Base-by-base conservation (phyloP, 805 yeast genomes). In the Cyberlindnera meyerae region DNA sequence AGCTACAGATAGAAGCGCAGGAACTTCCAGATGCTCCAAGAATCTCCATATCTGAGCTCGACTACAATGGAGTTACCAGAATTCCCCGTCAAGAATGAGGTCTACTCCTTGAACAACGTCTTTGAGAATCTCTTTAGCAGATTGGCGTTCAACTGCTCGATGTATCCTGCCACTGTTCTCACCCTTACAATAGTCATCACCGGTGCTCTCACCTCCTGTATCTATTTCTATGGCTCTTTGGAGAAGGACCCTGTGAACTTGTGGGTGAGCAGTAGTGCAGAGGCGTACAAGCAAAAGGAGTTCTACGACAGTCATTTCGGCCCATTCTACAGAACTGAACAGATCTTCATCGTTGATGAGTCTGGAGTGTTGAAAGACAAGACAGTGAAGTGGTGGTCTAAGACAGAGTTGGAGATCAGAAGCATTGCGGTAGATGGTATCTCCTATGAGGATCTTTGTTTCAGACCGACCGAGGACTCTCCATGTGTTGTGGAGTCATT, bases 291-390 rank as follows among this genome's bases (percentile, higher is more conserved):
- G 28, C 81, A 90, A 50, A 79, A 80, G 50, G 63, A 68, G 37
- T 78, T 66, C 48, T 90, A 77, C 55, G 96, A 93, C 55, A 70
- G 71, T 15, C 75, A 77, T 43, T 90, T 90, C 60, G 96, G 97
- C 1, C 95, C 94, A 26, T 90, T 93, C 65, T 93, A 82, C 62
- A 70, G 97, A 49, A 76, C 86, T 5, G 90, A 87, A 51, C 97
- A 90, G 60, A 62, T 86, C 0, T 84, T 85, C 45, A 65, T 90
- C 6, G 75, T 79, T 3, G 80, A 80, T 48, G 76, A 76, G 15
- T 68, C 83, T 4, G 86, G 85, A 0, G 81, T 90, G 0, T 62
- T 90, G 24, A 69, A 71, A 22, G 85, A 86, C 68, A 78, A 75
- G 1, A 76, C 79, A 2, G 54, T 89, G 15, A 55, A 77, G 44